Evolutionary conservation across 495 filamentous ascomycete genomes (phyloP).

Genomic region (Neurospora sp.): DNA sequence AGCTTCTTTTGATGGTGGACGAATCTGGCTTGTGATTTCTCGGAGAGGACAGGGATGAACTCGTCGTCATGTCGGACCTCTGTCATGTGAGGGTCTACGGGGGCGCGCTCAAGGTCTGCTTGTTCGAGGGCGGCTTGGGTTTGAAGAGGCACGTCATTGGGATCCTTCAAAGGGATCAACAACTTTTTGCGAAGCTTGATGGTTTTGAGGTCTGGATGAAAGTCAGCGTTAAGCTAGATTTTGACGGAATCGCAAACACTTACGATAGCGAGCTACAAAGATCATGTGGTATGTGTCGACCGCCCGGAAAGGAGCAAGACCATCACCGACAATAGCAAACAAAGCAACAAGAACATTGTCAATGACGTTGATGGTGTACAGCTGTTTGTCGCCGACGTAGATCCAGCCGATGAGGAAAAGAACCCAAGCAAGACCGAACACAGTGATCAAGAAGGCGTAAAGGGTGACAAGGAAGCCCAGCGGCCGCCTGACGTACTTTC

Average conservation of each 20-base stretch:
- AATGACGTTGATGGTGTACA: slow-evolving; percentile 63
- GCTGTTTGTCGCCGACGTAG: slow-evolving; percentile 60
- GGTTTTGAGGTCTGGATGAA: slow-evolving; percentile 48
- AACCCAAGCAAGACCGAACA: slow-evolving; percentile 76
- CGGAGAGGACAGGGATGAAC: slow-evolving; percentile 45
- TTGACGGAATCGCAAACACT: neutral
- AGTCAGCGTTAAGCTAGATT: neutral
- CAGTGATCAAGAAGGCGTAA: slow-evolving; percentile 70
- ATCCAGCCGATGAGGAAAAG: slow-evolving; percentile 82
- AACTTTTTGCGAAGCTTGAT: slow-evolving; percentile 59
- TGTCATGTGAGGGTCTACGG: neutral
- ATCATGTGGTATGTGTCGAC: slow-evolving; percentile 78
- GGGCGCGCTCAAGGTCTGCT: slow-evolving; percentile 17
- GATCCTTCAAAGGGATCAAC: slow-evolving; percentile 54
- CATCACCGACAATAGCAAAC: slow-evolving; percentile 69
- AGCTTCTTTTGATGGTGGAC: slow-evolving; percentile 67
- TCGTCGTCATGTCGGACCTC: slow-evolving; percentile 31
- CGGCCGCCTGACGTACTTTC: slow-evolving; percentile 60
- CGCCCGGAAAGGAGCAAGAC: slow-evolving; percentile 62
- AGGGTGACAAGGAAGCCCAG: slow-evolving; percentile 67
- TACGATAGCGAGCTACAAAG: slow-evolving; percentile 47
- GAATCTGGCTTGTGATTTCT: slow-evolving; percentile 50
- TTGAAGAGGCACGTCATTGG: slow-evolving; percentile 56
- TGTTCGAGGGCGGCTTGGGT: slow-evolving; percentile 38
- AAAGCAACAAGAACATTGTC: slow-evolving; percentile 69